phyloP scores from a whole-genome alignment of 139 green algal species.

The Closterium sp. region DNA sequence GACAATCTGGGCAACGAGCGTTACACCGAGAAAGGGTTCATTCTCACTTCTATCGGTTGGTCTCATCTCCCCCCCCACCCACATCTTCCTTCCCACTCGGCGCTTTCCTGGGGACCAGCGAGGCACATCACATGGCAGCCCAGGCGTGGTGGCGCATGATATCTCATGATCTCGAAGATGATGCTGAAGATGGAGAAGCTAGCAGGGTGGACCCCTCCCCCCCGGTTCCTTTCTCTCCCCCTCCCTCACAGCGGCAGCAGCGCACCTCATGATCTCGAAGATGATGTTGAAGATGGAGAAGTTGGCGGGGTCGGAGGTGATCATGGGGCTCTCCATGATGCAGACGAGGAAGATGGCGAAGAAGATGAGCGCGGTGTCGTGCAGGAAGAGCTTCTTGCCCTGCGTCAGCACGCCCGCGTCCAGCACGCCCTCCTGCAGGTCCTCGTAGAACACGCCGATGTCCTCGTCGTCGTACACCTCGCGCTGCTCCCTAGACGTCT shows the following conservation, averaged over 20 bases:
- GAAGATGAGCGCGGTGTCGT: constrained; percentile 32
- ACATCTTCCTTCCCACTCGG: too few relatives aligned
- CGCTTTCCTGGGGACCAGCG: background rate
- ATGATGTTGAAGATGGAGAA: constrained; percentile 41
- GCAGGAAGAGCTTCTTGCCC: constrained; percentile 12
- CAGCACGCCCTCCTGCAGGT: constrained; percentile 13
- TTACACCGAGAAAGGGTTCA: background rate
- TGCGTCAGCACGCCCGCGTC: constrained; percentile 7
- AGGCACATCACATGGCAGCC: too few relatives aligned
- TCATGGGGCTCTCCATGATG: constrained; percentile 8
- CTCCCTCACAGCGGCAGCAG: too few relatives aligned
- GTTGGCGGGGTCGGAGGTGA: constrained; percentile 16
- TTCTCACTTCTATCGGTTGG: too few relatives aligned
- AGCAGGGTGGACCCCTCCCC: background rate
- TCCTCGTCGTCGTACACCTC: constrained; percentile 40
- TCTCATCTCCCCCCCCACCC: too few relatives aligned
- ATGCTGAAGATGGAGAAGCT: too few relatives aligned
- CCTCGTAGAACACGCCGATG: constrained; percentile 21
- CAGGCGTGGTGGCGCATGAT: too few relatives aligned
- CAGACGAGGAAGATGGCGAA: constrained; percentile 33
- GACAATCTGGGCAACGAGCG: background rate
- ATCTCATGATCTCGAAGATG: too few relatives aligned
- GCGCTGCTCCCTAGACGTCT: constrained; percentile 13
- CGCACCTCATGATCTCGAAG: constrained; percentile 34
- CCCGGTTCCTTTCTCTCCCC: background rate